Conservation (phyloP, 345 rosid genomes). For the Reutealis trisperma region DNA sequence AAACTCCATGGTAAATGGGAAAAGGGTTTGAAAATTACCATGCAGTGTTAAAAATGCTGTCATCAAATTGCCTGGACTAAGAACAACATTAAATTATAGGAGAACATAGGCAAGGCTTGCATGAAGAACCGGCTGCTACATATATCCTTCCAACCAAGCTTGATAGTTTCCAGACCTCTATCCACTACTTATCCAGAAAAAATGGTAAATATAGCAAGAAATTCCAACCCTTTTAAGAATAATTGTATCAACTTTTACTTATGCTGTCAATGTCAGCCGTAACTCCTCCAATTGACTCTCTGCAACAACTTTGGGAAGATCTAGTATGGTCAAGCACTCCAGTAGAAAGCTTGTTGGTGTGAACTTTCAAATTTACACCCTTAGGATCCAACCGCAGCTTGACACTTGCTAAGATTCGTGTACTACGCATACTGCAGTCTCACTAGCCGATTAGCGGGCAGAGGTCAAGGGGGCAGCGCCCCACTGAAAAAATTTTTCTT, state of each 20-base stretch:
- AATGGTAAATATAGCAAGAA: conserved; percentile 9
- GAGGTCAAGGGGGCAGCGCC: too few species aligned
- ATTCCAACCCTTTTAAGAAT: neutral
- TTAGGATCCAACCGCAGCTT: too few species aligned
- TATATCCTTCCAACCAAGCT: conserved; percentile 92
- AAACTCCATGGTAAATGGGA: neutral
- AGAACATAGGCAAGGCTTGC: conserved; percentile 94
- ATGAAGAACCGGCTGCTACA: conserved; percentile 91
- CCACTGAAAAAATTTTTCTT: too few species aligned
- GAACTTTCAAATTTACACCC: too few species aligned
- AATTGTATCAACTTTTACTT: conserved; percentile 41
- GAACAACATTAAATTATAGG: conserved; percentile 83
- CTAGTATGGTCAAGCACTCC: conserved; percentile 87
- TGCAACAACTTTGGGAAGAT: conserved; percentile 53
- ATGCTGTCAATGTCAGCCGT: conserved; percentile 37
- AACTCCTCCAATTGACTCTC: conserved; percentile 33
- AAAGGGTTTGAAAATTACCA: conserved; percentile 40
- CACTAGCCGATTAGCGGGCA: too few species aligned
- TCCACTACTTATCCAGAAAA: conserved; percentile 36
- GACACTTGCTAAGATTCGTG: too few species aligned
- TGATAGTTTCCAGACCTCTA: conserved; percentile 72
- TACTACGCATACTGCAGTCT: too few species aligned
- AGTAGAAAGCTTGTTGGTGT: conserved; percentile 74
- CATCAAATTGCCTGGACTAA: conserved; percentile 92
- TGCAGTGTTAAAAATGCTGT: conserved; percentile 91